Evolutionary conservation across 176 grass and related monocot genomes (phyloP).

Genomic region (Panicum miliaceum): DNA sequence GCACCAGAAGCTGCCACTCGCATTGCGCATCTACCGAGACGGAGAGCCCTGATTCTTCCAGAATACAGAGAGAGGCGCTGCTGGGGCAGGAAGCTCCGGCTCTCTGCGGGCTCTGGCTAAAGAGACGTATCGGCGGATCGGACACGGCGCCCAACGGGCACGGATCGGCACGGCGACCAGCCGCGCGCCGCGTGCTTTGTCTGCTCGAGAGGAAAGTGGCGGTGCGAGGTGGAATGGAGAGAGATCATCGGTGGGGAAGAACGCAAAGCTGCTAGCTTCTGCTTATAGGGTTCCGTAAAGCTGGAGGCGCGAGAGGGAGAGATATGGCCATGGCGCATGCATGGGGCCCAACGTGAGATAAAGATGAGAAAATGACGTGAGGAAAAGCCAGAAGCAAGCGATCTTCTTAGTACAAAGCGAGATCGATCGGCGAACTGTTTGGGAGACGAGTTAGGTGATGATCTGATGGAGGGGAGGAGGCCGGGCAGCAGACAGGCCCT

Average conservation of each 20-base stretch:
- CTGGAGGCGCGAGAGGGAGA: background rate
- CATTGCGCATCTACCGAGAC: conserved; percentile 61
- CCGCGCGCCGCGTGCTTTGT: conserved; percentile 36
- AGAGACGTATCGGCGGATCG: background rate
- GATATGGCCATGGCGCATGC: conserved; percentile 9
- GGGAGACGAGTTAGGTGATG: too few species aligned
- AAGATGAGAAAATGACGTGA: conserved; percentile 31
- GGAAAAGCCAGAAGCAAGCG: conserved; percentile 40
- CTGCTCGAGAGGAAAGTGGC: conserved; percentile 33
- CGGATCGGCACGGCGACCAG: background rate
- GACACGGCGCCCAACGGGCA: background rate
- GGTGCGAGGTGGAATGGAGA: background rate
- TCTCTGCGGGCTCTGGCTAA: conserved; percentile 24
- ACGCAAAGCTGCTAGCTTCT: background rate
- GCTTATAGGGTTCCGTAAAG: conserved; percentile 49
- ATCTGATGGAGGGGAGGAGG: background rate
- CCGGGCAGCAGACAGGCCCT: conserved; percentile 13
- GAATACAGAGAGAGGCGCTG: background rate
- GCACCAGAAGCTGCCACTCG: conserved; percentile 23
- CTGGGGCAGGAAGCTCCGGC: background rate
- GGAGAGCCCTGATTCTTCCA: background rate
- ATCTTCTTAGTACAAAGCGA: conserved; percentile 19
- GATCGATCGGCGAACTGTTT: conserved; percentile 17
- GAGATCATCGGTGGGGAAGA: background rate
- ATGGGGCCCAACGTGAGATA: conserved; percentile 54